Evolutionary conservation across 148 eudicot species (phyloP).

Genomic region (Silene uniflora): DNA sequence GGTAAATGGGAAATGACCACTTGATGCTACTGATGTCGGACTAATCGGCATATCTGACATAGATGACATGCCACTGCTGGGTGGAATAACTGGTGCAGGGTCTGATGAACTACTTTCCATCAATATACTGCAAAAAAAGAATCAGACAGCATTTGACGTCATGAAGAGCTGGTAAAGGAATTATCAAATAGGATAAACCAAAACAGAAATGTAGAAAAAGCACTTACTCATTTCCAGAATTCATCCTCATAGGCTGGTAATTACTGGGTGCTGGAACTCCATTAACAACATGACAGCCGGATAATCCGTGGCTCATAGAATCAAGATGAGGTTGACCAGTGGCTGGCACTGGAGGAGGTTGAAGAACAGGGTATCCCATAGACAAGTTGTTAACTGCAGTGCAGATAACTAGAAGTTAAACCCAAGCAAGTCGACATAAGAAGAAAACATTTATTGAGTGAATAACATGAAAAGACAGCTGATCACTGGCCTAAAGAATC

Average conservation of each 20-base stretch:
- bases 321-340: slow-evolving; percentile 90
- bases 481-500: background rate
- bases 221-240: slow-evolving; percentile 90
- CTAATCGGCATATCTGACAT: slow-evolving; percentile 86
- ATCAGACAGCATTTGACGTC: background rate
- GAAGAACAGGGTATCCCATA: slow-evolving; percentile 98
- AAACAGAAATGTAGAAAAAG: slow-evolving; percentile 10
- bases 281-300: slow-evolving; percentile 85
- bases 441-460: background rate
- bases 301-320: slow-evolving; percentile 68
- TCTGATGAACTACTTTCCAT: slow-evolving; percentile 57
- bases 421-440: background rate
- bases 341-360: slow-evolving; percentile 67
- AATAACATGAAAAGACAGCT: background rate
- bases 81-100: slow-evolving; percentile 56
- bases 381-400: slow-evolving; percentile 93
- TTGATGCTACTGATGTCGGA: slow-evolving; percentile 90
- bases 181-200: background rate
- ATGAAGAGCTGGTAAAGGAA: background rate
- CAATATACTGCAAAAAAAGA: slow-evolving; percentile 46
- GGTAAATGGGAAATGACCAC: slow-evolving; percentile 83
- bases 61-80: slow-evolving; percentile 59
- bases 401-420: slow-evolving; percentile 35
- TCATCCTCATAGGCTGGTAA: slow-evolving; percentile 83
- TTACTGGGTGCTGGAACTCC: slow-evolving; percentile 93